Percentiles rank a stretch among this genome's conserved stretches.
Evolutionary conservation across 2,329 filamentous ascomycete species (phyloP).

Genomic region (Fusarium sp.): DNA sequence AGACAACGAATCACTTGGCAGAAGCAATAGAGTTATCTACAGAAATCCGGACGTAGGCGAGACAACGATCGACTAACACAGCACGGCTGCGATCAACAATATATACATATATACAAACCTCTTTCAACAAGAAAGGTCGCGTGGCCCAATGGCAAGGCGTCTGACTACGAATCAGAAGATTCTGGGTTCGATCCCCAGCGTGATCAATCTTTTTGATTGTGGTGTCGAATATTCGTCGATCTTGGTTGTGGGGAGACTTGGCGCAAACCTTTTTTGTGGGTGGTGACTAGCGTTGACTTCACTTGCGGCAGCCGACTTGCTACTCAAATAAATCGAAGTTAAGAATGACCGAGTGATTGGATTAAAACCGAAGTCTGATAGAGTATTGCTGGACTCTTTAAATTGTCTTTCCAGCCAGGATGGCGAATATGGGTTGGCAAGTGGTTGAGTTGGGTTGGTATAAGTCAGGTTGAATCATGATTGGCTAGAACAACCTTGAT

Average conservation of each 20-base stretch:
- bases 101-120: fast-evolving
- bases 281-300: neutral
- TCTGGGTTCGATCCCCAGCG: slow-evolving; percentile 49
- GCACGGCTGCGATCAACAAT: fast-evolving
- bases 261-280: neutral
- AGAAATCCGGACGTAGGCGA: neutral
- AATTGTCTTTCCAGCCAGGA: neutral
- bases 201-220: slow-evolving; percentile 24
- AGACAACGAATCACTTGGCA: neutral
- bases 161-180: slow-evolving; percentile 52
- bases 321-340: too few relatives aligned
- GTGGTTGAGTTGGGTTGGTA: neutral
- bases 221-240: neutral
- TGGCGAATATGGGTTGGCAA: neutral
- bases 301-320: too few relatives aligned
- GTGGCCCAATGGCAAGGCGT: slow-evolving; percentile 51
- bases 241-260: neutral
- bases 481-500: neutral
- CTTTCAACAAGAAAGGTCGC: slow-evolving; percentile 19
- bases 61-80: neutral
- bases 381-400: too few relatives aligned
- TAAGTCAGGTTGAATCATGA: neutral
- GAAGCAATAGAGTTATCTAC: neutral
- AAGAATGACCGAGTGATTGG: too few relatives aligned
- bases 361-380: too few relatives aligned